Evolutionary conservation across 306 rosid genomes (phyloP).

Genomic region (Lablab purpureus): DNA sequence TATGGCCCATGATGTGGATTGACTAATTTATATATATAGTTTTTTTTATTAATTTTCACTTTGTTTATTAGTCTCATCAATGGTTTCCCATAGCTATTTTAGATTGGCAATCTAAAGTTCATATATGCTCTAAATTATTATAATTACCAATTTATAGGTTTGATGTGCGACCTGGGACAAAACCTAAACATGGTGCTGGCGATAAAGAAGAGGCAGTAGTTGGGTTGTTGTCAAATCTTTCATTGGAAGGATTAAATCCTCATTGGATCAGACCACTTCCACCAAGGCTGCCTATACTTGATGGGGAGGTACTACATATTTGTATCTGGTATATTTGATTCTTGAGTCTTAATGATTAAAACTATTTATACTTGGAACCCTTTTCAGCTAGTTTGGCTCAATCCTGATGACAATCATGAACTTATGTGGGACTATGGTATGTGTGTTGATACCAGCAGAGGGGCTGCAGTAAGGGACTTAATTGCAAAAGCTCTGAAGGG

Average conservation of each 20-base stretch:
- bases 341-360: constrained; percentile 41
- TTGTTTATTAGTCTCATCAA: neutral
- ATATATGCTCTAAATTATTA: constrained; percentile 38
- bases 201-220: constrained; percentile 80
- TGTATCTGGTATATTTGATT: constrained; percentile 28
- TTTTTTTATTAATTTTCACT: constrained; percentile 10
- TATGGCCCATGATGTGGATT: constrained; percentile 52
- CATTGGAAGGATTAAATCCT: constrained; percentile 82
- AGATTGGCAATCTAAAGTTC: constrained; percentile 23
- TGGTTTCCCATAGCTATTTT: constrained; percentile 33
- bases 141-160: constrained; percentile 61
- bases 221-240: constrained; percentile 79
- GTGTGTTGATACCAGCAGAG: constrained; percentile 97
- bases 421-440: constrained; percentile 95
- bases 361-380: constrained; percentile 49
- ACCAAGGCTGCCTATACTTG: constrained; percentile 87
- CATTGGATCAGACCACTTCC: constrained; percentile 95
- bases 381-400: constrained; percentile 98
- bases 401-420: constrained; percentile 83
- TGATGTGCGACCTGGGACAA: constrained; percentile 77
- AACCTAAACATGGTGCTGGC: constrained; percentile 81
- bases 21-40: neutral
- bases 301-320: constrained; percentile 73
- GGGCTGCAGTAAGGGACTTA: constrained; percentile 91
- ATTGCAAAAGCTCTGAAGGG: constrained; percentile 94